phyloP scores from a whole-genome alignment of 2,329 filamentous ascomycete genomes.

The Zopfia rhizophila region DNA sequence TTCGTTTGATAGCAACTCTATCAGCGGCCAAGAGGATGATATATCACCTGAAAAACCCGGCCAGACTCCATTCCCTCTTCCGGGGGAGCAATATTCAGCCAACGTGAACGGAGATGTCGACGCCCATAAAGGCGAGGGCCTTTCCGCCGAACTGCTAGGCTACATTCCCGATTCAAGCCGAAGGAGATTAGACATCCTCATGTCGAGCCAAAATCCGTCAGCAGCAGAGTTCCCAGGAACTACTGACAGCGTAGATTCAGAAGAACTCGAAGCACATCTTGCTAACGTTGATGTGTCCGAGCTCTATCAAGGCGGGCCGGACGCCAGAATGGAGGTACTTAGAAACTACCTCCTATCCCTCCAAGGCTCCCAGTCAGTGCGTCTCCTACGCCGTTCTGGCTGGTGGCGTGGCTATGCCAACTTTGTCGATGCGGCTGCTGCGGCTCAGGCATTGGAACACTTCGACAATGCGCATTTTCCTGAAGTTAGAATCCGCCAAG shows the following conservation, averaged over 20 bases:
- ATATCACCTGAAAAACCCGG: no score
- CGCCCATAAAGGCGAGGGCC: no score
- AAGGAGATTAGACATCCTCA: constrained; percentile 6
- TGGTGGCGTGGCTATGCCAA: constrained; percentile 32
- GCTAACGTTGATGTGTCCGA: constrained; percentile 10
- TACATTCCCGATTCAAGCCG: constrained; percentile 5
- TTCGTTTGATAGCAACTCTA: constrained; percentile 28
- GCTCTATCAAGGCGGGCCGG: constrained; percentile 23
- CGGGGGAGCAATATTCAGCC: constrained; percentile 9
- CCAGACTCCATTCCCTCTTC: neutral
- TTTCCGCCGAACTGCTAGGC: constrained; percentile 1
- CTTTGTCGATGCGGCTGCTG: constrained; percentile 26
- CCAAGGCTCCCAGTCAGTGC: constrained; percentile 28
- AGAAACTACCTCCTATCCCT: constrained; percentile 30
- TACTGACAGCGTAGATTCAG: no score
- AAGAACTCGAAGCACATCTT: constrained; percentile 2
- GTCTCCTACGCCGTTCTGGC: constrained; percentile 34
- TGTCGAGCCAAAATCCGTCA: constrained; percentile 38
- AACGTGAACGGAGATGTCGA: no score
- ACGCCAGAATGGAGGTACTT: constrained; percentile 27
- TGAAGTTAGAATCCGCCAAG: constrained; percentile 24
- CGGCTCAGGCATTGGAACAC: constrained; percentile 22
- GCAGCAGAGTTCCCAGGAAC: constrained; percentile 28
- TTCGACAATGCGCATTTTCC: constrained; percentile 33
- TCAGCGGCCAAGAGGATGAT: no score